Conservation (phyloP, 2,329 filamentous ascomycete genomes). For the Colletotrichum godetiae region DNA sequence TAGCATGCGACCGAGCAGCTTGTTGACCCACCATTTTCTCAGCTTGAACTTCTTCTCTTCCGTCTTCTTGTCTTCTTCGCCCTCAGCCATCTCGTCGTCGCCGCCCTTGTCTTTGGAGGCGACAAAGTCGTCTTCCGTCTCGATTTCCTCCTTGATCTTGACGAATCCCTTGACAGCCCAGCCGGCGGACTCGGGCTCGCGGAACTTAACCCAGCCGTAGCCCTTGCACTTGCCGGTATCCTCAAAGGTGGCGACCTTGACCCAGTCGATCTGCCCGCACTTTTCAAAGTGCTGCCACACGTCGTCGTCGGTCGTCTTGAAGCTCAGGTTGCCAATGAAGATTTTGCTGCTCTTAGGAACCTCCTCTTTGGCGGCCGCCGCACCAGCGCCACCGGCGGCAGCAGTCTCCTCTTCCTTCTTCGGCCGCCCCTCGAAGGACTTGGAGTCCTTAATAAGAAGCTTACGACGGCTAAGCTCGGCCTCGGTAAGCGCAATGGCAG, state of each 20-base stretch:
- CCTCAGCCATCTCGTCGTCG: constrained; percentile 49
- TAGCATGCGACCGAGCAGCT: constrained; percentile 81
- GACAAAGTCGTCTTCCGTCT: constrained; percentile 72
- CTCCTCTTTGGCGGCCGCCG: constrained; percentile 44
- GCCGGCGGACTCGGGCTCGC: constrained; percentile 78
- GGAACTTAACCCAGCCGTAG: constrained; percentile 94
- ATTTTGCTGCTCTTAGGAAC: constrained; percentile 78
- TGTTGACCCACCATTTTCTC: constrained; percentile 86
- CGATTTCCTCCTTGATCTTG: constrained; percentile 73
- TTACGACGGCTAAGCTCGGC: constrained; percentile 80
- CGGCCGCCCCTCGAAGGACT: constrained; percentile 90
- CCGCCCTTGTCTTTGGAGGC: constrained; percentile 57
- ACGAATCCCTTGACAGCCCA: constrained; percentile 82
- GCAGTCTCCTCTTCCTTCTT: constrained; percentile 65
- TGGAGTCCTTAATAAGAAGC: constrained; percentile 93
- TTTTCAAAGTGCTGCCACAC: constrained; percentile 83
- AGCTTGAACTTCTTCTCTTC: constrained; percentile 65
- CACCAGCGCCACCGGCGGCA: constrained; percentile 39
- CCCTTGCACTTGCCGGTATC: constrained; percentile 98
- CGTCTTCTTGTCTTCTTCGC: constrained; percentile 46
- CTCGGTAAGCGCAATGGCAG: constrained; percentile 90
- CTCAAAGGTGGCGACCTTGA: constrained; percentile 94
- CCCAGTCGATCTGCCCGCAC: constrained; percentile 84
- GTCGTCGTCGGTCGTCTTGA: constrained; percentile 84
- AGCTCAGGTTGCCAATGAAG: constrained; percentile 91